These are phyloP conservation scores for Ogataea minuta DNA, from an alignment of 805 yeast genomes.

Conservation along the genomic window DNA sequence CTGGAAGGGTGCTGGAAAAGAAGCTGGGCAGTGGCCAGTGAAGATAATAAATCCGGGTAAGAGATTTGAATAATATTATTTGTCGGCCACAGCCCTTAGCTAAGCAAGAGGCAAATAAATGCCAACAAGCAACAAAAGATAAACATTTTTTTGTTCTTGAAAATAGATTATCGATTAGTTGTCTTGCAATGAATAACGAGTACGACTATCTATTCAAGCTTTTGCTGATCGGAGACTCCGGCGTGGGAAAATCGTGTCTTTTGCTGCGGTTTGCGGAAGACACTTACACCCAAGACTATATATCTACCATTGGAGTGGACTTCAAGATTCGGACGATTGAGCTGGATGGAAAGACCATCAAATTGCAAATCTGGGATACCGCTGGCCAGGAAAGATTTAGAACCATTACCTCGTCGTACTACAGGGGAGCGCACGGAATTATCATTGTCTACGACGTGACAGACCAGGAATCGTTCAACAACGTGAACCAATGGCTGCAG, in stretches of 20 bases:
- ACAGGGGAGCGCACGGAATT: slow-evolving; percentile 98
- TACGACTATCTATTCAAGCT: slow-evolving; percentile 97
- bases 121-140: slow-evolving; percentile 14
- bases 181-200: slow-evolving; percentile 74
- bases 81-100: not conserved
- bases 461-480: slow-evolving; percentile 93
- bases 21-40: no score
- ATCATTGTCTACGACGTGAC: slow-evolving; percentile 97
- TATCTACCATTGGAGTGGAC: slow-evolving; percentile 97
- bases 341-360: slow-evolving; percentile 94
- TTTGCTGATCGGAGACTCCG: slow-evolving; percentile 95
- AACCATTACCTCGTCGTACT: slow-evolving; percentile 95
- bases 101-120: slow-evolving; percentile 13
- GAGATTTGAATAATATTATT: no score
- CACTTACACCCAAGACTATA: slow-evolving; percentile 94
- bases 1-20: no score
- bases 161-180: not conserved
- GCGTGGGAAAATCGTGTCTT: slow-evolving; percentile 97
- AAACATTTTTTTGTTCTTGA: slow-evolving; percentile 3
- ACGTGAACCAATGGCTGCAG: slow-evolving; percentile 97
- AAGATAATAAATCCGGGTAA: slow-evolving; percentile 1
- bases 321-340: slow-evolving; percentile 88
- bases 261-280: slow-evolving; percentile 95
- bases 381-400: slow-evolving; percentile 99
- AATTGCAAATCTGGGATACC: slow-evolving; percentile 98